Conservation (phyloP, 2,329 filamentous ascomycete genomes). For the Penicillium frequentans region DNA sequence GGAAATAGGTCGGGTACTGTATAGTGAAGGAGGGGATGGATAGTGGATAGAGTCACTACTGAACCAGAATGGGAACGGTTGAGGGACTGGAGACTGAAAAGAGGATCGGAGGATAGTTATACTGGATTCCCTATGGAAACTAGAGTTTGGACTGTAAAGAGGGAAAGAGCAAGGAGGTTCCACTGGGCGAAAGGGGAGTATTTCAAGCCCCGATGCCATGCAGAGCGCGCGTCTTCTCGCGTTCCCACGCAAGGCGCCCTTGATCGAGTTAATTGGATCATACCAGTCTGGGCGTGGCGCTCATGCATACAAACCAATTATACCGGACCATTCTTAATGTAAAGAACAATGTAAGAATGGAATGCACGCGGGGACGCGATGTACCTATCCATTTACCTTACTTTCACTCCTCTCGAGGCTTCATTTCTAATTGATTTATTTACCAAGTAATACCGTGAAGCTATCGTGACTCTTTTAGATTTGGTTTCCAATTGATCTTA, state of each 20-base stretch:
- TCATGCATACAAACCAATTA: slow-evolving; percentile 14
- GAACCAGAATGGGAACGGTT: neutral
- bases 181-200: slow-evolving; percentile 14
- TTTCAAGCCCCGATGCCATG: slow-evolving; percentile 14
- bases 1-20: neutral
- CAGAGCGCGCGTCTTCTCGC: slow-evolving; percentile 17
- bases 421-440: too few species aligned
- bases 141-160: slow-evolving; percentile 1
- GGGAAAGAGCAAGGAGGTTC: neutral
- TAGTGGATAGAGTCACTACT: neutral
- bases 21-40: neutral
- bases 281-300: slow-evolving; percentile 10
- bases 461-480: neutral
- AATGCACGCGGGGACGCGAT: neutral
- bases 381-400: neutral
- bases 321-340: neutral
- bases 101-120: neutral
- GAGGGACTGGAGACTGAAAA: neutral
- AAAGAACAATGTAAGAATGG: neutral
- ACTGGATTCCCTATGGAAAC: neutral
- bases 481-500: neutral
- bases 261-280: slow-evolving; percentile 8
- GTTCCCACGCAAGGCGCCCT: slow-evolving; percentile 20
- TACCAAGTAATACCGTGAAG: too few species aligned
- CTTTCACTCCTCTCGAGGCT: too few species aligned